phyloP scores from a whole-genome alignment of 2,329 filamentous ascomycete genomes.

The Colletotrichum cuscutae region DNA sequence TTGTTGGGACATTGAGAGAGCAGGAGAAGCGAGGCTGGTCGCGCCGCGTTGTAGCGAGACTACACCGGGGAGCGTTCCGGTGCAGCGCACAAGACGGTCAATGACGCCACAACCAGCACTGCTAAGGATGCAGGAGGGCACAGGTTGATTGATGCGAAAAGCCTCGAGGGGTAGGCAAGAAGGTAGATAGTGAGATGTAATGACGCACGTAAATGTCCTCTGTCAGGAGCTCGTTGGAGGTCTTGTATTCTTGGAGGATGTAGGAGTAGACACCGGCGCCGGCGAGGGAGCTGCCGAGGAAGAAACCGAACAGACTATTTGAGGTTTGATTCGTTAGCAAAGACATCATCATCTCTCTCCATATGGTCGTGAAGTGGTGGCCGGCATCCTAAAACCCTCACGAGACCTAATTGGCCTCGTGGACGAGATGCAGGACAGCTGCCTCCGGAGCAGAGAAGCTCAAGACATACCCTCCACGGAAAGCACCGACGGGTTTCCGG shows the following conservation, averaged over 20 bases:
- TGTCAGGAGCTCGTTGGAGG: slow-evolving; percentile 90
- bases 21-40: not conserved
- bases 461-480: slow-evolving; percentile 67
- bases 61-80: not conserved
- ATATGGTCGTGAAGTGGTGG: no score
- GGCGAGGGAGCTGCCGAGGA: slow-evolving; percentile 83
- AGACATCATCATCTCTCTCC: not conserved
- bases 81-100: not conserved
- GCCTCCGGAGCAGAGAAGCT: not conserved
- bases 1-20: not conserved
- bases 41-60: slow-evolving; percentile 6
- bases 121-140: slow-evolving; percentile 5
- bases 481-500: slow-evolving; percentile 68
- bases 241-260: slow-evolving; percentile 90
- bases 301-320: slow-evolving; percentile 86
- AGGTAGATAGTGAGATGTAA: slow-evolving; percentile 48
- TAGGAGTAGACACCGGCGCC: slow-evolving; percentile 91
- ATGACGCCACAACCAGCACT: not conserved
- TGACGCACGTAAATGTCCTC: slow-evolving; percentile 94
- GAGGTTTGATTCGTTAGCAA: not conserved
- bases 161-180: not conserved
- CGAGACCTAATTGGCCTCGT: not conserved
- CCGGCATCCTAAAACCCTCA: not conserved
- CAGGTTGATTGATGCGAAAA: not conserved
- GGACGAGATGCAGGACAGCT: not conserved